Evolutionary conservation across 2,329 filamentous ascomycete genomes (phyloP).

Genomic region (Ceratocystis colombiana): DNA sequence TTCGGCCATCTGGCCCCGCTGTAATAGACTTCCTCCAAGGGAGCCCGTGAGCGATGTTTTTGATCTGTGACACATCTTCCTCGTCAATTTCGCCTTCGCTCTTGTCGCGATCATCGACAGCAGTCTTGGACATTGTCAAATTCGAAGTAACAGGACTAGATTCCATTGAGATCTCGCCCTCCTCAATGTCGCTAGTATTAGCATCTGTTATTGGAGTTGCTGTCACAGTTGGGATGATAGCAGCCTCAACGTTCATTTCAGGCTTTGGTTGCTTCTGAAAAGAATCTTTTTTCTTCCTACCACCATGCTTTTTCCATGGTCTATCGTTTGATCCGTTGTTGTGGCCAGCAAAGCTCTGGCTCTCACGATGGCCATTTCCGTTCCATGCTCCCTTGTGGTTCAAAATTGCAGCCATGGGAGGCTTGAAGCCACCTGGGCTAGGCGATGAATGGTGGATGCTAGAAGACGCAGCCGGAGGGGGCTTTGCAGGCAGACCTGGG

Average conservation of each 20-base stretch:
- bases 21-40: not conserved
- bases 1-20: not conserved
- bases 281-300: not conserved
- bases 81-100: conserved; percentile 14
- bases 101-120: not conserved
- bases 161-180: conserved; percentile 9
- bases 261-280: not conserved
- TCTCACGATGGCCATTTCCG: not conserved
- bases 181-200: conserved; percentile 6
- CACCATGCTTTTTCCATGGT: conserved; percentile 12
- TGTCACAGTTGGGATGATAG: not conserved
- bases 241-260: not conserved
- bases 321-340: conserved; percentile 10
- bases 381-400: not conserved
- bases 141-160: not conserved
- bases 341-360: not conserved
- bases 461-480: not conserved
- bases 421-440: not conserved
- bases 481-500: conserved; percentile 18
- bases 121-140: not conserved
- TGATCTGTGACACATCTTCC: not conserved
- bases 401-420: not conserved
- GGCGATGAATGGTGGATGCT: not conserved
- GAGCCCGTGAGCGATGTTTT: not conserved
- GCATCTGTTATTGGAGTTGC: not conserved